Evolutionary conservation across 1,284 basidiomycete genomes (phyloP).

Genomic region (Ganoderma meredithae): DNA sequence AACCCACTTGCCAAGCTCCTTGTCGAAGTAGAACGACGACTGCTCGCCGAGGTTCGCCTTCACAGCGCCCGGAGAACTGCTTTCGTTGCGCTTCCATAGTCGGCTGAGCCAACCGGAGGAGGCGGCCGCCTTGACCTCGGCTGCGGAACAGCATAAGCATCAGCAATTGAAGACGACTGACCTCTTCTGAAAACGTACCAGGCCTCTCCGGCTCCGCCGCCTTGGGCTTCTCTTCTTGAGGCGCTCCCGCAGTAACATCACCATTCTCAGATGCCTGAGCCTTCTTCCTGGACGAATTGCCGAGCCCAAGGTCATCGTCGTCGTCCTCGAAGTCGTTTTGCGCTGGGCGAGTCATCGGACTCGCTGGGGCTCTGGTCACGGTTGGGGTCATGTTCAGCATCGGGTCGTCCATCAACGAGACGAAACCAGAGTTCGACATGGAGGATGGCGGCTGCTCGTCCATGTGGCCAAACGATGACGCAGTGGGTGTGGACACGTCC

Average conservation of each 20-base stretch:
- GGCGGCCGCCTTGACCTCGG: slow-evolving; percentile 42
- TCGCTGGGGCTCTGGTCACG: slow-evolving; percentile 31
- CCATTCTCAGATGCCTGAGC: slow-evolving; percentile 27
- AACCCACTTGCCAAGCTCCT: slow-evolving; percentile 95
- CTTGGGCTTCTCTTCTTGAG: slow-evolving; percentile 29
- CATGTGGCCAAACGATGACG: slow-evolving; percentile 61
- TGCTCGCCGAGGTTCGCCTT: slow-evolving; percentile 95
- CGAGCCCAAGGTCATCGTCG: slow-evolving; percentile 90
- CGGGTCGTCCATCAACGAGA: slow-evolving; percentile 85
- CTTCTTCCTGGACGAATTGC: slow-evolving; percentile 60
- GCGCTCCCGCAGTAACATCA: slow-evolving; percentile 16
- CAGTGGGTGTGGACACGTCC: slow-evolving; percentile 68
- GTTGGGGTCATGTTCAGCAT: slow-evolving; percentile 52
- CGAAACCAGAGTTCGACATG: slow-evolving; percentile 68
- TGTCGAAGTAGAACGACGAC: slow-evolving; percentile 92
- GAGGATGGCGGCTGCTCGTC: slow-evolving; percentile 40
- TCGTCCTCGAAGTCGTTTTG: slow-evolving; percentile 45
- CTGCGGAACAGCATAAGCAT: background rate
- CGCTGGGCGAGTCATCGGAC: slow-evolving; percentile 35
- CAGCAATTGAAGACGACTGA: slow-evolving; percentile 1
- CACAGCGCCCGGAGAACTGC: slow-evolving; percentile 66
- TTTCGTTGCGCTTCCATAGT: slow-evolving; percentile 70
- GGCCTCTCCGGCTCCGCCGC: slow-evolving; percentile 37
- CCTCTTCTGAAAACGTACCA: slow-evolving; percentile 33
- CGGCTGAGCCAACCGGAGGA: slow-evolving; percentile 83